Conservation (phyloP, 2,329 filamentous ascomycete species). For the Colletotrichum tofieldiae region DNA sequence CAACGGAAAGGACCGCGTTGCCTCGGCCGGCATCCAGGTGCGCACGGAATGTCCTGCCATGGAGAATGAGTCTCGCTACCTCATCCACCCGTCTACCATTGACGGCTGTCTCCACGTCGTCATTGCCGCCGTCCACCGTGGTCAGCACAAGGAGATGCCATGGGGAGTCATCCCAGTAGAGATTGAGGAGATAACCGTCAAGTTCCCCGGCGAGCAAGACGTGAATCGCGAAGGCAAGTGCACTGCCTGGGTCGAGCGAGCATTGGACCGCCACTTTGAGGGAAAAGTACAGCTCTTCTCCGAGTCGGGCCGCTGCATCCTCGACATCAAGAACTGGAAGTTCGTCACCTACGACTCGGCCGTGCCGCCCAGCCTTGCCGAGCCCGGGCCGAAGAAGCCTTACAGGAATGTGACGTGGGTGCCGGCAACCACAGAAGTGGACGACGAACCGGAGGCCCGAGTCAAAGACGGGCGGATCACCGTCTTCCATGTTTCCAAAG, state of each 20-base stretch:
- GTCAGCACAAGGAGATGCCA: background rate
- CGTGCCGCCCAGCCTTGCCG: background rate
- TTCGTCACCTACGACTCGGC: background rate
- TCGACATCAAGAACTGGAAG: background rate
- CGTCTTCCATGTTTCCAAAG: background rate
- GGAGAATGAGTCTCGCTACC: constrained; percentile 9
- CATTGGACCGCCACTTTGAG: background rate
- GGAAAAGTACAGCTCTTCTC: background rate
- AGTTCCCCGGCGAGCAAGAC: background rate
- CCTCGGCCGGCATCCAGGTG: background rate
- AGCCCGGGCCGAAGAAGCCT: background rate
- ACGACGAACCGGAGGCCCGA: background rate
- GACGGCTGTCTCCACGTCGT: constrained; percentile 10
- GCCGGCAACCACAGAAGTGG: background rate
- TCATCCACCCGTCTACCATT: constrained; percentile 5
- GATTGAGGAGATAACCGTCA: background rate
- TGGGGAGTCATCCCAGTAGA: background rate
- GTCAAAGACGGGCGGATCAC: background rate
- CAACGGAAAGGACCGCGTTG: background rate
- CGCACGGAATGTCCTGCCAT: constrained; percentile 3
- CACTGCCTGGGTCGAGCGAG: background rate
- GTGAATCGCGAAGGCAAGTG: background rate
- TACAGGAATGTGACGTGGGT: background rate
- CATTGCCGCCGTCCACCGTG: constrained; percentile 40
- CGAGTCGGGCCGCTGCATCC: background rate